Evolutionary conservation across 1,139 yeast genomes (phyloP), one percentile per base, ranked within the genome.

Genomic region (Saccharomyces uvarum): DNA sequence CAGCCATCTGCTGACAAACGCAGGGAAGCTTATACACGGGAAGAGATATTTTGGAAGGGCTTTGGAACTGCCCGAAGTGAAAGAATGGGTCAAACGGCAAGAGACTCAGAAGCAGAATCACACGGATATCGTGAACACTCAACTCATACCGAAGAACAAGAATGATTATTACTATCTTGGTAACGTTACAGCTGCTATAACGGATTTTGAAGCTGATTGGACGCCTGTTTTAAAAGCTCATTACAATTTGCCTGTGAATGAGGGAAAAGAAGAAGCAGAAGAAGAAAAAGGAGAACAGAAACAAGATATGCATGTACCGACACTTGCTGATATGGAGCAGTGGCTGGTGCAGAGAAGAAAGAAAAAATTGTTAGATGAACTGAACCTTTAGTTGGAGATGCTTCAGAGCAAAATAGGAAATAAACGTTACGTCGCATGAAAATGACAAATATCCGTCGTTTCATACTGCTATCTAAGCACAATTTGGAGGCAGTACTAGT

Each of bases 41-140:
- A 83, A 82, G 63, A 72, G 87, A 59, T 90, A 88, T 68, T 90
- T 82, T 71, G 97, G 97, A 0, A 71, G 96, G 51, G 96, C 97
- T 0, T 77, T 81, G 53, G 95, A 88, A 50, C 71, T 90, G 13
- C 88, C 91, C 0, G 96, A 88, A 60, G 91, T 86, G 3, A 78
- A 80, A 57, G 78, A 79, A 57, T 60, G 82, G 38, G 62, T 84
- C 31, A 73, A 77, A 56, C 68, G 71, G 48, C 71, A 71, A 48
- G 69, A 72, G 50, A 63, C 64, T 49, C 56, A 56, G 41, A 64
- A 59, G 26, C 54, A 53, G 42, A 59, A 31, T 52, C 59, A 19
- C 13, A 61, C 60, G 26, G 62, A 61, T 51, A 8, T 54, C 8
- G 50, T 59, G 1, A 55, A 58, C 42, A 33, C 28, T 0, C 51